These are phyloP conservation scores for Entelexis sorbosivorans DNA, from an alignment of 1,139 yeast genomes.

Conservation along the genomic window DNA sequence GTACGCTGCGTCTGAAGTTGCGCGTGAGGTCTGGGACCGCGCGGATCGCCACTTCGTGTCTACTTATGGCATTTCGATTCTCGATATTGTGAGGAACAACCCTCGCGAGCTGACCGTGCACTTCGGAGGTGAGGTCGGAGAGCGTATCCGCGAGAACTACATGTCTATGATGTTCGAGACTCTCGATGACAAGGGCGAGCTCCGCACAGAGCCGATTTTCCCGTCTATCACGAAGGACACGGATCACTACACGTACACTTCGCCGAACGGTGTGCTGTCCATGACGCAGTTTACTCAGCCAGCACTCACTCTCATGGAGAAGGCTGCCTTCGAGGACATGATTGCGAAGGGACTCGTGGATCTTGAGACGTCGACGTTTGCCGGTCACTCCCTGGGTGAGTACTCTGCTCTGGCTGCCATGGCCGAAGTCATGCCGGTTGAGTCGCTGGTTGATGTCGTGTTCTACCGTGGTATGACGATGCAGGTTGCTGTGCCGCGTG, in stretches of 20 bases:
- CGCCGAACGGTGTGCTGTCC: conserved; percentile 89
- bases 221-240: conserved; percentile 77
- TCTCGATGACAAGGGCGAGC: conserved; percentile 69
- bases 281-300: conserved; percentile 99
- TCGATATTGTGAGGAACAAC: conserved; percentile 89
- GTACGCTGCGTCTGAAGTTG: conserved; percentile 81
- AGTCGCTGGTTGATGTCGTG: conserved; percentile 92
- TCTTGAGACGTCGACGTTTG: conserved; percentile 72
- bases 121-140: conserved; percentile 97
- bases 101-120: conserved; percentile 92
- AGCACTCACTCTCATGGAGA: conserved; percentile 97
- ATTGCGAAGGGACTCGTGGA: conserved; percentile 93
- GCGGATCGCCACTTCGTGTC: conserved; percentile 88
- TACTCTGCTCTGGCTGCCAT: conserved; percentile 93
- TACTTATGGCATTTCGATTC: conserved; percentile 92
- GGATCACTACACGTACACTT: conserved; percentile 74
- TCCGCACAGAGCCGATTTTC: conserved; percentile 88
- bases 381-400: conserved; percentile 99
- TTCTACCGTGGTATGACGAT: conserved; percentile 99
- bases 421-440: conserved; percentile 98
- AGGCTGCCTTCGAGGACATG: conserved; percentile 97
- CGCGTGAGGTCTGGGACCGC: conserved; percentile 93
- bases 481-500: conserved; percentile 99
- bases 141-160: conserved; percentile 86
- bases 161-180: conserved; percentile 97